These are phyloP conservation scores for Neurospora tetraspora DNA, from an alignment of 495 filamentous ascomycete genomes.

Conservation along the genomic window DNA sequence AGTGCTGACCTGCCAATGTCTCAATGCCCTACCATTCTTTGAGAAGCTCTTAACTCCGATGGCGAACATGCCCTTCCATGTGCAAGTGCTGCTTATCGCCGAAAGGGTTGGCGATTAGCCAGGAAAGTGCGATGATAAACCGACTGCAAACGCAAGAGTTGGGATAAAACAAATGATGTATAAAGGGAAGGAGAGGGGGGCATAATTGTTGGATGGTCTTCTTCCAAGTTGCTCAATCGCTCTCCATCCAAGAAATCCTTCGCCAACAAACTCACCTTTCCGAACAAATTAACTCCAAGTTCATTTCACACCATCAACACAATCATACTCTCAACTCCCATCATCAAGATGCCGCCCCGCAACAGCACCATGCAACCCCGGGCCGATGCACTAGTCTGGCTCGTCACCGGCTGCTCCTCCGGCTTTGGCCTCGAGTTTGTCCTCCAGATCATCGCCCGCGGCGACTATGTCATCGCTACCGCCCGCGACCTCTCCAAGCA, in stretches of 20 bases:
- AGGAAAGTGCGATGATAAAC: not conserved
- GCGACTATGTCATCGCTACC: constrained; percentile 47
- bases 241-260: not conserved
- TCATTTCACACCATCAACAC: not conserved
- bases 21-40: not conserved
- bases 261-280: not conserved
- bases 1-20: not conserved
- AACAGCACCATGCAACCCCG: not conserved
- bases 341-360: not conserved
- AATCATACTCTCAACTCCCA: not conserved
- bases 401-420: constrained; percentile 38
- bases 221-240: not conserved
- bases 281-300: not conserved
- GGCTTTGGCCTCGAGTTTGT: constrained; percentile 35
- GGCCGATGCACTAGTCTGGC: constrained; percentile 14
- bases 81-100: not conserved
- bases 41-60: not conserved
- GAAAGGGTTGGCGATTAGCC: not conserved
- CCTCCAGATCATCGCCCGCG: constrained; percentile 32
- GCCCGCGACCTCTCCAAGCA: constrained; percentile 33
- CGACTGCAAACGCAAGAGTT: not conserved
- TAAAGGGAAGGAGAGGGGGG: not conserved
- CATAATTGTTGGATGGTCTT: not conserved
- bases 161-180: not conserved
- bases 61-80: not conserved